Conservation (phyloP, 225 moss, liverwort and hornwort species). For the Neckera pumila region DNA sequence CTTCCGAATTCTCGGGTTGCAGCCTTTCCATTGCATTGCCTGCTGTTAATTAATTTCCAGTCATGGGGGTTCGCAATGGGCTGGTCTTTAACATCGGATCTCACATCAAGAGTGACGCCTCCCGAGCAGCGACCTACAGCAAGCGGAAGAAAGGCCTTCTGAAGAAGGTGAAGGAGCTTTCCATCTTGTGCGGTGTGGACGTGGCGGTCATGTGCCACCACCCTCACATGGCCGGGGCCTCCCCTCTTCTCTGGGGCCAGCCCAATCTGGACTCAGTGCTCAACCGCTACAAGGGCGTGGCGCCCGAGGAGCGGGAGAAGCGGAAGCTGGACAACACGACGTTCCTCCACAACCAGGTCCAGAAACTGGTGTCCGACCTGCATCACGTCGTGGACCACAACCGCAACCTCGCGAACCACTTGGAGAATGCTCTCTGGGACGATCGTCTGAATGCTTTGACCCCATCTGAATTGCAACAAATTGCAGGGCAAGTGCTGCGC, state of each 20-base stretch:
- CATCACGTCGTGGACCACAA: conserved; percentile 22
- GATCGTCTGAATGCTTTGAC: conserved; percentile 21
- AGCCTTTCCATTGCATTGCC: neutral
- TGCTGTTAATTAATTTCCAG: neutral
- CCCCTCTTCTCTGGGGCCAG: conserved; percentile 35
- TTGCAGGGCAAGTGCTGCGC: conserved; percentile 12
- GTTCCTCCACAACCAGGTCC: conserved; percentile 26
- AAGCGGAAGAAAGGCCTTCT: conserved; percentile 46
- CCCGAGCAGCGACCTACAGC: conserved; percentile 41
- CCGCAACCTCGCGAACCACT: conserved; percentile 17
- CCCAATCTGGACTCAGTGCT: conserved; percentile 36
- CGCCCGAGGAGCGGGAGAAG: conserved; percentile 45
- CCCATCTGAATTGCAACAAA: conserved; percentile 6
- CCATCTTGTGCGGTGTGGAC: conserved; percentile 48
- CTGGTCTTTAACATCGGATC: conserved; percentile 11
- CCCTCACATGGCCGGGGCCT: conserved; percentile 21
- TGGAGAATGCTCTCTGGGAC: conserved; percentile 27
- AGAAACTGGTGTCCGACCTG: conserved; percentile 27
- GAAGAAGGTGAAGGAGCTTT: conserved; percentile 55
- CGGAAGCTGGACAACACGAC: conserved; percentile 48
- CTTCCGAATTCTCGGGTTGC: neutral
- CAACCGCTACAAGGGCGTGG: conserved; percentile 26
- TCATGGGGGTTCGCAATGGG: conserved; percentile 24
- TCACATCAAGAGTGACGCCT: conserved; percentile 37
- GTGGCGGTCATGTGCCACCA: conserved; percentile 52